A percentile compares a stretch with the other conserved stretches of the same genome.
These are phyloP conservation scores for Phytophthora cactorum DNA, from an alignment of 352 stramenopile species.

Conservation along the genomic window DNA sequence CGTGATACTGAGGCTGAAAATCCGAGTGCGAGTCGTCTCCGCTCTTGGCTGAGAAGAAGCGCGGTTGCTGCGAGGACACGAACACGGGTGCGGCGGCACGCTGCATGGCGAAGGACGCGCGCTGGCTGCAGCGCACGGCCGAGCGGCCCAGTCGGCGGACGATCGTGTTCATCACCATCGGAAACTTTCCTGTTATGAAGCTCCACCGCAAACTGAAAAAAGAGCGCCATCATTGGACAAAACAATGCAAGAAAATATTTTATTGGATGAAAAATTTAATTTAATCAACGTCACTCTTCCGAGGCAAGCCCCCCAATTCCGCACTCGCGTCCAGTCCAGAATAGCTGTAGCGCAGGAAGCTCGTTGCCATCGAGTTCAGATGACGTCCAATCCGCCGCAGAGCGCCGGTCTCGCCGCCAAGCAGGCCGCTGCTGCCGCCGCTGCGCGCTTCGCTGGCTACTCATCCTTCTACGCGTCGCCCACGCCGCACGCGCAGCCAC, in stretches of 20 bases:
- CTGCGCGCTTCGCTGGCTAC: constrained; percentile 67
- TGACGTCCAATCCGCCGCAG: constrained; percentile 47
- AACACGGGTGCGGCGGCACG: constrained; percentile 1
- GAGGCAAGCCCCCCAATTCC: constrained; percentile 3
- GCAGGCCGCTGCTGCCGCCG: constrained; percentile 43
- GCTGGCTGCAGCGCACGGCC: constrained; percentile 35
- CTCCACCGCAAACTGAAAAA: neutral
- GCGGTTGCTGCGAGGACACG: constrained; percentile 7
- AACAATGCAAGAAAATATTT: neutral
- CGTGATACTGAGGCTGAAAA: constrained; percentile 89
- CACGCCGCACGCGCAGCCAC: constrained; percentile 1
- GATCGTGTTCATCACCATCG: constrained; percentile 42
- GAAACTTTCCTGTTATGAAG: constrained; percentile 17
- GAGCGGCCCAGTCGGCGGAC: constrained; percentile 44
- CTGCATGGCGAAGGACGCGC: constrained; percentile 6
- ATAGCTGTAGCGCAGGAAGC: neutral
- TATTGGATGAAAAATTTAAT: neutral
- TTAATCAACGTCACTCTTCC: constrained; percentile 9
- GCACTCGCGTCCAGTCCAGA: constrained; percentile 1
- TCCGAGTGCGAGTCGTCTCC: constrained; percentile 85
- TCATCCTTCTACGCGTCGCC: constrained; percentile 68
- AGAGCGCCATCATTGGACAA: constrained; percentile 3
- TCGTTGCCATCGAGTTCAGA: constrained; percentile 4
- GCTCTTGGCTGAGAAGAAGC: constrained; percentile 53
- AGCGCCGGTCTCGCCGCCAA: constrained; percentile 33